Base-by-base conservation (phyloP, 139 green algal genomes). In the Haematococcus sp. region DNA sequence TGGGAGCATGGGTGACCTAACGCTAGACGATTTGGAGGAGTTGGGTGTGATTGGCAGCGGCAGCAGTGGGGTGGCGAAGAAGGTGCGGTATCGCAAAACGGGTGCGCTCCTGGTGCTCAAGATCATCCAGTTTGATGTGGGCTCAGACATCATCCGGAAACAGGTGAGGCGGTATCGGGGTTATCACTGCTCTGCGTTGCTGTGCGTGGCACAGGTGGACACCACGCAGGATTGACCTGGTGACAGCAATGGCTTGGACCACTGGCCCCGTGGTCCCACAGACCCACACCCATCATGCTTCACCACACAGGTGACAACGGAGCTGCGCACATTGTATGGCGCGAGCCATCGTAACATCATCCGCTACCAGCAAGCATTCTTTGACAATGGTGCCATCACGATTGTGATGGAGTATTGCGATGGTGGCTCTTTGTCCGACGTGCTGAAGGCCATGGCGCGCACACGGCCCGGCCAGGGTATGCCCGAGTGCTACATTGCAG, bases 391-490 rank as follows among this genome's bases (percentile, higher is more conserved):
- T 5, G 81, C 82, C 67, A 86, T 90, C 71, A 91, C 85, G 1
- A 92, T 98, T 35, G 88, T 94, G 13, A 88, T 98, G 74, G 93
- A 98, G 81, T 96, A 95, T 81, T 94, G 96, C 88, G 91, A 98
- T 61, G 93, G 83, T 0, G 94, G 94, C 28, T 92, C 82, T 0
- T 81, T 98, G 34, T 83, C 79, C 30, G 91, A 98, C 64, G 71
- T 98, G 20, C 52, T 88, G 25, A 74, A 58, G n/a, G 66, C 66
- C 19, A 63, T 59, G 66, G 27, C 46, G 1, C 33, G 35, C 66
- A 76, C 68, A 66, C 63, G 68, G 28, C 55, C 28, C 59, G 72
- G 58, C 25, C 74, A 40, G 31, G 33, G 32, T 23, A 25, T 89
- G 25, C 81, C 84, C 0, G 82, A 86, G 80, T 72, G 43, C 1